A percentile compares a stretch with the other conserved stretches of the same genome.
Evolutionary conservation across 176 grass and related monocot genomes (phyloP).

Genomic region (Tillandsia leiboldiana): DNA sequence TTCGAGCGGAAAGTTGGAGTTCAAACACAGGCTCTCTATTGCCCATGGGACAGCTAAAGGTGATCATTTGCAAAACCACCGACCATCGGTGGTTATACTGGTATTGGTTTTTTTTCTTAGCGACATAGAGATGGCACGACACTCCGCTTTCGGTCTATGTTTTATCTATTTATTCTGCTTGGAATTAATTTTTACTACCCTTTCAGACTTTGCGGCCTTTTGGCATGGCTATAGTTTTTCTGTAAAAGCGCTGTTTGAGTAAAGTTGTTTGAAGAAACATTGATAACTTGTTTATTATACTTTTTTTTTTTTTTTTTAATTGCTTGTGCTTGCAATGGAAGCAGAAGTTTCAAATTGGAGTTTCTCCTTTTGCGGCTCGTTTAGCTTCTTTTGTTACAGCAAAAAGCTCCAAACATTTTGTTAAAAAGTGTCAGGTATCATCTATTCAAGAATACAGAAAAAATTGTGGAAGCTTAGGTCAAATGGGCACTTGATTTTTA

Average conservation of each 20-base stretch:
- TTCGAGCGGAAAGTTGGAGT: conserved; percentile 56
- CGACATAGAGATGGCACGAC: conserved; percentile 4
- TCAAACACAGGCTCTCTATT: conserved; percentile 93
- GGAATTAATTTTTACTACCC: neutral
- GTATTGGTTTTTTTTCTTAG: conserved; percentile 11
- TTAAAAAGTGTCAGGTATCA: neutral
- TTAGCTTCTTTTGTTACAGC: no score
- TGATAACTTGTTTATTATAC: no score
- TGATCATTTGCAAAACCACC: conserved; percentile 22
- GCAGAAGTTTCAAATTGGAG: no score
- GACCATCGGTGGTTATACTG: conserved; percentile 6
- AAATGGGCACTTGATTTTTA: neutral
- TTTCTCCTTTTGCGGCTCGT: no score
- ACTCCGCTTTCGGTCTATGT: neutral
- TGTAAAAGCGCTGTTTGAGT: no score
- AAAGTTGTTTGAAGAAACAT: no score
- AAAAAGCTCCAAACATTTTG: no score
- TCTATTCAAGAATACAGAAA: neutral
- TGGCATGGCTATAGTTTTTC: no score
- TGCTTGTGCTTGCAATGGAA: no score
- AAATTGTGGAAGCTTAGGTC: no score
- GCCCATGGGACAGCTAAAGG: conserved; percentile 93
- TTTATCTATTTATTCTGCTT: neutral
- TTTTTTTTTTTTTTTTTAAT: no score
- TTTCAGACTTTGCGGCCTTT: neutral